Conservation (phyloP, 495 filamentous ascomycete genomes). For the Neurospora tetraspora region DNA sequence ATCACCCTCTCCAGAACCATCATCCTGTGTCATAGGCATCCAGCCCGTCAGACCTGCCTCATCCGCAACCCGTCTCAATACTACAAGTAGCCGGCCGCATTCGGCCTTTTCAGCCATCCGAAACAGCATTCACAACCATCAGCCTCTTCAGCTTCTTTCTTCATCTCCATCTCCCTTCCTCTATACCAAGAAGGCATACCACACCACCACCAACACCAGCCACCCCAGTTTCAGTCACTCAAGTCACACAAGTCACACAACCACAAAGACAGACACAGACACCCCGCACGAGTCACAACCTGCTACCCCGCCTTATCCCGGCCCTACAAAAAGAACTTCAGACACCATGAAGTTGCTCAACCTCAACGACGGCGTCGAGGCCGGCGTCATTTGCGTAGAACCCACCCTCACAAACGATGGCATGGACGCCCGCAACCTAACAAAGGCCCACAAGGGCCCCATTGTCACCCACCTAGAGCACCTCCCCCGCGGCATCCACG, state of each 20-base stretch:
- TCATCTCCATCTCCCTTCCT: background rate
- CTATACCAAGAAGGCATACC: background rate
- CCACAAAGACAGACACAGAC: background rate
- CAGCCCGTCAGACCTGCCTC: background rate
- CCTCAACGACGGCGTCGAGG: background rate
- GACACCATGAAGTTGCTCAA: background rate
- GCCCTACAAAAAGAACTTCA: background rate
- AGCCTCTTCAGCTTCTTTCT: background rate
- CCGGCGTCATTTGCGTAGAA: background rate
- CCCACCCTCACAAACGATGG: background rate
- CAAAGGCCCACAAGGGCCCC: background rate
- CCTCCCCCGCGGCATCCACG: constrained; percentile 17
- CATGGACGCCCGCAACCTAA: background rate
- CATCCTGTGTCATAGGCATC: background rate
- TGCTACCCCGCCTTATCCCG: background rate
- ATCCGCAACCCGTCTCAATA: background rate
- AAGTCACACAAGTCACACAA: background rate
- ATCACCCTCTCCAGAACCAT: background rate
- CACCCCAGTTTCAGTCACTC: background rate
- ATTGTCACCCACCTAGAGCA: constrained; percentile 12
- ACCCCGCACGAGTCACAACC: background rate
- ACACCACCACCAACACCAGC: background rate
- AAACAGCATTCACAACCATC: background rate
- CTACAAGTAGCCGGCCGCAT: background rate
- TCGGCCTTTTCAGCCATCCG: background rate